Base-by-base conservation (phyloP, 2,329 filamentous ascomycete genomes). In the Paraconiothyrium brasiliense region DNA sequence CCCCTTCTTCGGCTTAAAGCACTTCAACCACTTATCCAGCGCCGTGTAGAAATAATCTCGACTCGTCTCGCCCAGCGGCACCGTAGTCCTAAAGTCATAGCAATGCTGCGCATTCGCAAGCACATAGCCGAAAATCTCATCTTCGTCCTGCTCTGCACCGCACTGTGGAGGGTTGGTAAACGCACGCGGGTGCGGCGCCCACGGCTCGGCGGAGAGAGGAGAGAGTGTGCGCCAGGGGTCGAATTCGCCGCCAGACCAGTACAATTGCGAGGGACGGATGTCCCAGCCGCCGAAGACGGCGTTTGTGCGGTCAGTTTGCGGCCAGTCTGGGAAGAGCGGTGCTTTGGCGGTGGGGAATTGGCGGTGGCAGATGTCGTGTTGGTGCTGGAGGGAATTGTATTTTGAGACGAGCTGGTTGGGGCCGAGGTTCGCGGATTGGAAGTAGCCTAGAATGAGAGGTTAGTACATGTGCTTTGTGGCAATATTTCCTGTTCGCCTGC, bases 221-320 rank as follows among this genome's bases (percentile, higher is more conserved):
- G 79, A 82, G 2, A 85, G 71, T 0, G 82, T 80, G 22, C 82
- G 76, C 84, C 84, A 87, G 3, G 84, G 84, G 59, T 86, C 84
- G 63, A 81, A 84, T 58, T 85, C 79, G 4, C 84, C 83, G 27
- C 77, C 81, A 51, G 76, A 81, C 77, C 82, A 86, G 75, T 82
- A 85, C 1, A 79, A 77, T 61, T 86, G 85, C 10, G 82, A 83
- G 11, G 84, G 84, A 1, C 83, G 81, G 57, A 85, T 82, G 44
- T 70, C 67, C 84, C 84, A 86, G 56, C 84, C 84, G 27, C 84
- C 83, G 39, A 81, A 83, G 57, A 79, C 58, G 5, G 62, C 58
- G 67, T 86, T 86, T 8, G 78, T 78, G 13, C 66, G 67, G 3
- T 78, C 71, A 0, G 71, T 74, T 43, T 70, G 69, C 5, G 84